phyloP scores from a whole-genome alignment of 768 basidiomycete genomes.

The Termitomyces sp. region DNA sequence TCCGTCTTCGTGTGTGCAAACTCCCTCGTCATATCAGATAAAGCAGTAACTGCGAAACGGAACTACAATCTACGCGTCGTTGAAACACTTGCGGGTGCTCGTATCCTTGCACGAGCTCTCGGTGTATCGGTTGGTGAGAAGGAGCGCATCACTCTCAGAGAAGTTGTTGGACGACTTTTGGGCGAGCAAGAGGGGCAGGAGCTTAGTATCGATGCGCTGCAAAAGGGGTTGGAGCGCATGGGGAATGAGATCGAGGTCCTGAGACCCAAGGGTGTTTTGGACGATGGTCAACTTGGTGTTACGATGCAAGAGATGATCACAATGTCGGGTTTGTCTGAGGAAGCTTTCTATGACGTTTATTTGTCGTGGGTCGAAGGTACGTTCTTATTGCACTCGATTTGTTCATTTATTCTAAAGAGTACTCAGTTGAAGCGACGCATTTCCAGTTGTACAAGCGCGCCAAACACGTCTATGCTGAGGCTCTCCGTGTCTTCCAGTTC shows the following conservation, averaged over 20 bases:
- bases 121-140: slow-evolving; percentile 39
- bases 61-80: slow-evolving; percentile 90
- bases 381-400: slow-evolving; percentile 20
- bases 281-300: slow-evolving; percentile 54
- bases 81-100: slow-evolving; percentile 82
- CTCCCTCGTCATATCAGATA: slow-evolving; percentile 80
- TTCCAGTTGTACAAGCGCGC: slow-evolving; percentile 85
- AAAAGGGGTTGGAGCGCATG: slow-evolving; percentile 46
- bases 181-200: slow-evolving; percentile 47
- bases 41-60: slow-evolving; percentile 70
- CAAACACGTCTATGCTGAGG: slow-evolving; percentile 80
- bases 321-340: slow-evolving; percentile 54
- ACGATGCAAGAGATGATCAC: slow-evolving; percentile 74
- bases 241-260: slow-evolving; percentile 50
- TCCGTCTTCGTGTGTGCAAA: slow-evolving; percentile 78
- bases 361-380: slow-evolving; percentile 79
- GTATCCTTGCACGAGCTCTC: slow-evolving; percentile 65
- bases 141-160: slow-evolving; percentile 63
- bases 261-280: slow-evolving; percentile 36
- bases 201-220: slow-evolving; percentile 44
- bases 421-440: slow-evolving; percentile 69
- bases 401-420: background rate
- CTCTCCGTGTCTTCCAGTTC: slow-evolving; percentile 78
- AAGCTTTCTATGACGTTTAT: slow-evolving; percentile 64
- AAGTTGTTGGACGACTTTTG: slow-evolving; percentile 60